Percentiles rank a stretch among this genome's conserved stretches.
phyloP scores from a whole-genome alignment of 225 moss, liverwort and hornwort genomes.

The Pleurozium schreberi region DNA sequence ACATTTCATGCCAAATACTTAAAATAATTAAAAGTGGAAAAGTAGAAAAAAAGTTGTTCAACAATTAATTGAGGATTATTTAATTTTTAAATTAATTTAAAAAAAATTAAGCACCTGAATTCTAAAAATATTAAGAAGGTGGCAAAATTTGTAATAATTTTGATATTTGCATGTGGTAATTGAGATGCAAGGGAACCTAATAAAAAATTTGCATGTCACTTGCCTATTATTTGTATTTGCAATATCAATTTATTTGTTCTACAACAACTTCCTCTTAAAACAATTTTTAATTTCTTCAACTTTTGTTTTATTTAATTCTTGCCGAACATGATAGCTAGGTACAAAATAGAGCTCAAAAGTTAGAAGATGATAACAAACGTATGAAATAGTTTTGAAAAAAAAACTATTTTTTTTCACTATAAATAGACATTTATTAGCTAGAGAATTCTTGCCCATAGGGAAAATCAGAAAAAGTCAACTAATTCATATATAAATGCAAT shows the following conservation, averaged over 20 bases:
- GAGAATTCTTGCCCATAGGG: not conserved
- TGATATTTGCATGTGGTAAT: rapidly evolving
- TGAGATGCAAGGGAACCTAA: not conserved
- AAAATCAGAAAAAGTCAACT: not conserved
- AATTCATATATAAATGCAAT: not conserved
- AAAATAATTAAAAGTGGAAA: not conserved
- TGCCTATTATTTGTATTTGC: rapidly evolving
- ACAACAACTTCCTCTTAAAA: rapidly evolving
- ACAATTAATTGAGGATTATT: not conserved
- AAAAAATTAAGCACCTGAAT: rapidly evolving
- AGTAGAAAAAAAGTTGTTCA: no score
- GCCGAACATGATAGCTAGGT: rapidly evolving
- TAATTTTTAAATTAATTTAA: no score
- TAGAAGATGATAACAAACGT: not conserved
- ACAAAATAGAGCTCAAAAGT: not conserved
- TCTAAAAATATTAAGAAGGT: not conserved
- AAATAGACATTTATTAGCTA: not conserved
- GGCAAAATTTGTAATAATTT: not conserved
- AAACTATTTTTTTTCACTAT: not conserved
- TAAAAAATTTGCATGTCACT: rapidly evolving
- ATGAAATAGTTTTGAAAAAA: not conserved
- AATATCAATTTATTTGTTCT: not conserved
- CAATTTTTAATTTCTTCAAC: not conserved
- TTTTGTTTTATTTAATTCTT: no score
- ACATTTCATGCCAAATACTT: not conserved